Evolutionary conservation across 164 flowering plant species (phyloP).

Genomic region (Magnolia officinalis): DNA sequence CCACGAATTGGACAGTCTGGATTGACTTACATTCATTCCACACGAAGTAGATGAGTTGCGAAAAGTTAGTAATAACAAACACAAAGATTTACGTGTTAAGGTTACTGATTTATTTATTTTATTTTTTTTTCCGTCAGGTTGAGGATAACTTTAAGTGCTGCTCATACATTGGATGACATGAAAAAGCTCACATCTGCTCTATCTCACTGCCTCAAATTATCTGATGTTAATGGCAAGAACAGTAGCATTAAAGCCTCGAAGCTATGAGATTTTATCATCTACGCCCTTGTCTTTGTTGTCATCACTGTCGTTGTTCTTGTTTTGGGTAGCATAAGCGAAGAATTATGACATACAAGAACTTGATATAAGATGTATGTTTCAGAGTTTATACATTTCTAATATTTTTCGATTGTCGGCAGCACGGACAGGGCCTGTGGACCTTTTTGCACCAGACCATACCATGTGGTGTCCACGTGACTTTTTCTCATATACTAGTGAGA

Average conservation of each 20-base stretch:
- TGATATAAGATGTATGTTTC: no score
- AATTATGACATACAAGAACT: no score
- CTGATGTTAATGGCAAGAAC: slow-evolving; percentile 14
- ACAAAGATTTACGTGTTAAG: background rate
- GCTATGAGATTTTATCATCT: background rate
- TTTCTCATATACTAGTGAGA: no score
- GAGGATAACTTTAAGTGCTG: slow-evolving; percentile 71
- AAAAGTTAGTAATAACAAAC: background rate
- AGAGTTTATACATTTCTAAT: no score
- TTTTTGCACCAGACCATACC: no score
- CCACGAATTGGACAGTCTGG: background rate
- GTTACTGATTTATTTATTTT: background rate
- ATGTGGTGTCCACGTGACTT: no score
- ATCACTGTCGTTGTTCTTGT: no score
- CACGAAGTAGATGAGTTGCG: background rate
- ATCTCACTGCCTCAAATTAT: slow-evolving; percentile 42
- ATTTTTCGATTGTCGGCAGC: no score
- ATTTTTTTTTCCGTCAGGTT: slow-evolving; percentile 38
- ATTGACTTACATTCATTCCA: background rate
- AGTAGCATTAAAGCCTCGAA: background rate
- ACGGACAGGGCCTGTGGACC: no score
- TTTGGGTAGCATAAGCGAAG: no score
- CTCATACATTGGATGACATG: slow-evolving; percentile 68
- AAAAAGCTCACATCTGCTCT: slow-evolving; percentile 60
- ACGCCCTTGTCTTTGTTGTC: no score